Percentiles rank a stretch among this genome's conserved stretches.
Evolutionary conservation across 1,139 yeast species (phyloP).

Genomic region (Eremothecium cymbalariae): DNA sequence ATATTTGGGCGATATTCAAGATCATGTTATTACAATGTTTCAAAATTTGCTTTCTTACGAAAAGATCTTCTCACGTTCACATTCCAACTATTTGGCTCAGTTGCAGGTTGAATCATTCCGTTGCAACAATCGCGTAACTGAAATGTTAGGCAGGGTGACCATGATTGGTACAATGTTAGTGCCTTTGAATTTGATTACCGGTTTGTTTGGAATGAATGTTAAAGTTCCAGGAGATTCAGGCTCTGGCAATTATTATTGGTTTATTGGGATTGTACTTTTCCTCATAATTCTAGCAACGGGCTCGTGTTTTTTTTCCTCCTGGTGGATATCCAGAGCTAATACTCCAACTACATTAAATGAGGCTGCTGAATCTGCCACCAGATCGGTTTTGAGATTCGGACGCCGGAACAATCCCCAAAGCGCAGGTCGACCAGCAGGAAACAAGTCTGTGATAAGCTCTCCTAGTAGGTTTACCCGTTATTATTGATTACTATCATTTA

Average conservation of each 20-base stretch:
- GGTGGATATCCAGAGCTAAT: slow-evolving; percentile 34
- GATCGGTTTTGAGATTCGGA: slow-evolving; percentile 30
- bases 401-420: slow-evolving; percentile 5
- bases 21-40: slow-evolving; percentile 93
- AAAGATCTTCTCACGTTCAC: slow-evolving; percentile 86
- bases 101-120: slow-evolving; percentile 86
- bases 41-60: slow-evolving; percentile 85
- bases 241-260: slow-evolving; percentile 40
- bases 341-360: slow-evolving; percentile 31
- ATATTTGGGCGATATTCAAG: slow-evolving; percentile 86
- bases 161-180: slow-evolving; percentile 82
- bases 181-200: slow-evolving; percentile 85
- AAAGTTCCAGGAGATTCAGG: slow-evolving; percentile 64
- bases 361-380: slow-evolving; percentile 30
- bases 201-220: slow-evolving; percentile 95
- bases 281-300: slow-evolving; percentile 35
- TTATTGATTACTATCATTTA: not conserved
- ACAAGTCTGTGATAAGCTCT: slow-evolving; percentile 11
- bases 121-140: slow-evolving; percentile 76
- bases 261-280: slow-evolving; percentile 57
- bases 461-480: slow-evolving; percentile 6
- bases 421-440: slow-evolving; percentile 1
- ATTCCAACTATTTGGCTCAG: slow-evolving; percentile 87
- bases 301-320: slow-evolving; percentile 34
- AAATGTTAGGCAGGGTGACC: slow-evolving; percentile 82